Evolutionary conservation across 176 grass and related monocot species (phyloP).

Genomic region (Juncus inflexus): DNA sequence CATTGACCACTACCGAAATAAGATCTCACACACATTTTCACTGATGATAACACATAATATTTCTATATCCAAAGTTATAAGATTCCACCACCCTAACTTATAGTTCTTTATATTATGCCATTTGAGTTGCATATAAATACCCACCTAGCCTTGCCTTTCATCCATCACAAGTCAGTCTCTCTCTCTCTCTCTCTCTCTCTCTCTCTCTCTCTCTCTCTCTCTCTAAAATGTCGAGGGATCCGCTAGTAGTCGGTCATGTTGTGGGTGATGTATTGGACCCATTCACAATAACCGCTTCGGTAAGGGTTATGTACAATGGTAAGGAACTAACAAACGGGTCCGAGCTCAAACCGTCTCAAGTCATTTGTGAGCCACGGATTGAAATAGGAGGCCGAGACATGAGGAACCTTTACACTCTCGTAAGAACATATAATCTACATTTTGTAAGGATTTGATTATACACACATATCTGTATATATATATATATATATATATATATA

Average conservation of each 20-base stretch:
- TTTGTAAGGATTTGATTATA: neutral
- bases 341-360: slow-evolving; percentile 85
- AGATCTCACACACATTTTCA: slow-evolving; percentile 40
- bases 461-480: slow-evolving; percentile 23
- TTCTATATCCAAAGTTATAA: slow-evolving; percentile 25
- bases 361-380: slow-evolving; percentile 55
- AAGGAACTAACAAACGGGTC: slow-evolving; percentile 80
- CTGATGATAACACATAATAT: slow-evolving; percentile 29
- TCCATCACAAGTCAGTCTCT: slow-evolving; percentile 34
- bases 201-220: neutral
- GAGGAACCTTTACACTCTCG: slow-evolving; percentile 89
- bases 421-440: slow-evolving; percentile 26
- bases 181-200: slow-evolving; percentile 8
- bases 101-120: slow-evolving; percentile 39
- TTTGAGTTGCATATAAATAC: slow-evolving; percentile 74
- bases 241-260: slow-evolving; percentile 77
- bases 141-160: slow-evolving; percentile 29
- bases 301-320: slow-evolving; percentile 68
- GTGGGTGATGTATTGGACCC: slow-evolving; percentile 89
- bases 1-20: slow-evolving; percentile 18
- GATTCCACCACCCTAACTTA: slow-evolving; percentile 30
- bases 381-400: slow-evolving; percentile 49
- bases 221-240: slow-evolving; percentile 74
- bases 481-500: slow-evolving; percentile 27
- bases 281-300: slow-evolving; percentile 67